These are phyloP conservation scores for Stephania yunnanensis DNA, from an alignment of 164 flowering plant species.

Conservation along the genomic window DNA sequence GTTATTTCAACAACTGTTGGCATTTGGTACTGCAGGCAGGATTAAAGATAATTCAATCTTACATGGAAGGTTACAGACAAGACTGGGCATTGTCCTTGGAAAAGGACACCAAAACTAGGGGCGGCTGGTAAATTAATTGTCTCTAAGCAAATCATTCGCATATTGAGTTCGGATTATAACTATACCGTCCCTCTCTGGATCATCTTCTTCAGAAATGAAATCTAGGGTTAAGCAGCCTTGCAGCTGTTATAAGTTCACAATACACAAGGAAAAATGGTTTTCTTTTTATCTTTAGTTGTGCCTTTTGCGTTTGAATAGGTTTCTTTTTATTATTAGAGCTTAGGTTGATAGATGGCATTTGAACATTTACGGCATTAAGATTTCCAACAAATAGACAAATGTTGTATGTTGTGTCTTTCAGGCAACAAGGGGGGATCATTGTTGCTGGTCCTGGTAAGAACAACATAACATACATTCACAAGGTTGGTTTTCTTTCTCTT, in stretches of 20 bases:
- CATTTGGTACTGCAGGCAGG: constrained; percentile 51
- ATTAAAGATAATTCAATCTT: constrained; percentile 73
- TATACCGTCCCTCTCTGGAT: too few relatives aligned
- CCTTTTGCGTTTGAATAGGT: neutral
- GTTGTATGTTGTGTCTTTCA: constrained; percentile 20
- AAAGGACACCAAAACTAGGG: constrained; percentile 60
- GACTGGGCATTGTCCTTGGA: constrained; percentile 91
- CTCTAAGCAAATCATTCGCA: neutral
- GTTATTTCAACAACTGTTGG: neutral
- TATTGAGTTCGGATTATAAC: too few relatives aligned
- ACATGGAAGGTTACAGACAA: constrained; percentile 93
- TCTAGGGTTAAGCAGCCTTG: too few relatives aligned
- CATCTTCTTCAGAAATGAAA: too few relatives aligned
- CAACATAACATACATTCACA: constrained; percentile 78
- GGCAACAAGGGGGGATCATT: constrained; percentile 93
- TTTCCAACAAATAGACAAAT: neutral
- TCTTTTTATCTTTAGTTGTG: neutral
- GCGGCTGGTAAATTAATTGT: constrained; percentile 75
- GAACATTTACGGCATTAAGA: neutral
- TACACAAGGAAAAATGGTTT: neutral
- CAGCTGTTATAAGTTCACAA: too few relatives aligned
- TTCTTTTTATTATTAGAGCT: neutral
- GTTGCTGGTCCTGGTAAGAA: constrained; percentile 94
- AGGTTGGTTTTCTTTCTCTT: constrained; percentile 29
- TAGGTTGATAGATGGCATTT: neutral